These are phyloP conservation scores for Nigrospora osmanthi DNA, from an alignment of 2,329 filamentous ascomycete genomes.

Conservation along the genomic window DNA sequence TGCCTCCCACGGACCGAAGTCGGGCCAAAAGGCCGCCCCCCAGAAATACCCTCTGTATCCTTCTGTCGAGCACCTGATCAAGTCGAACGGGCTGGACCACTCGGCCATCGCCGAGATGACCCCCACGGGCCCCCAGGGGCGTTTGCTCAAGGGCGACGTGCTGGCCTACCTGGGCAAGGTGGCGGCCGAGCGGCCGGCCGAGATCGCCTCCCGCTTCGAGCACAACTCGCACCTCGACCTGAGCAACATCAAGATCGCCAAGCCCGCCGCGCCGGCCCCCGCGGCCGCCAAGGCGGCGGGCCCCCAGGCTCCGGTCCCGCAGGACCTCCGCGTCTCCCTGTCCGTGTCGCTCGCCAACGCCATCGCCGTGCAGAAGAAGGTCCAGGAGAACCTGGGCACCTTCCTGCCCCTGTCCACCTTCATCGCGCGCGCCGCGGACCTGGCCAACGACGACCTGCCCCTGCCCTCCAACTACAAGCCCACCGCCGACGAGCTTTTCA, in stretches of 20 bases:
- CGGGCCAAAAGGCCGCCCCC: slow-evolving; percentile 45
- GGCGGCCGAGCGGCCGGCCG: slow-evolving; percentile 60
- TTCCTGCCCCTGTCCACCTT: slow-evolving; percentile 81
- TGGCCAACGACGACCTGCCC: slow-evolving; percentile 84
- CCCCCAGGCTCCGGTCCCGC: slow-evolving; percentile 31
- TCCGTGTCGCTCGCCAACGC: slow-evolving; percentile 75
- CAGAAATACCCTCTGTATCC: slow-evolving; percentile 70
- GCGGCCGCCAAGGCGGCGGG: slow-evolving; percentile 21
- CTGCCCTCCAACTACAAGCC: slow-evolving; percentile 55
- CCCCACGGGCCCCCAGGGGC: slow-evolving; percentile 78
- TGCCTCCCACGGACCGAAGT: slow-evolving; percentile 19
- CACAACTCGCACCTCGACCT: slow-evolving; percentile 82
- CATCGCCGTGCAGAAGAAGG: slow-evolving; percentile 70
- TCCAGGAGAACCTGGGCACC: slow-evolving; percentile 70
- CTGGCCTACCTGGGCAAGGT: slow-evolving; percentile 82
- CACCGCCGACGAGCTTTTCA: slow-evolving; percentile 76
- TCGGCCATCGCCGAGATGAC: slow-evolving; percentile 75
- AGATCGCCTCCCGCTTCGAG: slow-evolving; percentile 62
- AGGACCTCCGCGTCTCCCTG: slow-evolving; percentile 55
- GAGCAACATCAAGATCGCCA: slow-evolving; percentile 83
- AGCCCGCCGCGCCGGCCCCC: slow-evolving; percentile 29
- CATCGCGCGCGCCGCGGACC: slow-evolving; percentile 72
- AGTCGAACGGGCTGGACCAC: slow-evolving; percentile 67
- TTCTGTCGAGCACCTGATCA: slow-evolving; percentile 76
- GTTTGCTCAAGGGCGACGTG: slow-evolving; percentile 91